A percentile compares a stretch with the other conserved stretches of the same genome.
phyloP scores from a whole-genome alignment of 139 green algal species.

The Zygnema cylindricum region DNA sequence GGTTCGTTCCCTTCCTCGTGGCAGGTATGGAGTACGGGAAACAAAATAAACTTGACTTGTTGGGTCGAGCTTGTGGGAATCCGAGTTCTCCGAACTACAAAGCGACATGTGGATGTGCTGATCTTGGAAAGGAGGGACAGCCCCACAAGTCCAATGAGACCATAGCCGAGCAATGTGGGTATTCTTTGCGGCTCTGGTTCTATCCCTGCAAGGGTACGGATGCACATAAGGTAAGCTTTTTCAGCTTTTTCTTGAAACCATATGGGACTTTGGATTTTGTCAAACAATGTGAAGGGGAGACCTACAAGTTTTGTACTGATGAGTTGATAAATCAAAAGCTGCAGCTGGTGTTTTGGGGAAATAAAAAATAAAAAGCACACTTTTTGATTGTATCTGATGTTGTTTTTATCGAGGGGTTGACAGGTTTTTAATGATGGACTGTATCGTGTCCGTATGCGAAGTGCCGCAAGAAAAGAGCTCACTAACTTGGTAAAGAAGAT shows the following conservation, averaged over 20 bases:
- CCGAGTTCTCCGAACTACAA: constrained; percentile 2
- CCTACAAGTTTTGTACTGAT: too few relatives aligned
- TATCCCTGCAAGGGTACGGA: constrained; percentile 41
- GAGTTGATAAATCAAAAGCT: too few relatives aligned
- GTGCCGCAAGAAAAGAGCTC: not conserved
- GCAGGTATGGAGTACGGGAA: constrained; percentile 45
- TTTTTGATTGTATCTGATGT: too few relatives aligned
- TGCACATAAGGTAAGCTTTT: constrained; percentile 10
- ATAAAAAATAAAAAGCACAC: too few relatives aligned
- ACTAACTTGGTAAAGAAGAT: not conserved
- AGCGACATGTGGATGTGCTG: not conserved
- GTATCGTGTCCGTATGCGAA: constrained; percentile 26
- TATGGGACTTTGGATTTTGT: too few relatives aligned
- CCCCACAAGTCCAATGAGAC: constrained; percentile 15
- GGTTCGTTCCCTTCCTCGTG: too few relatives aligned
- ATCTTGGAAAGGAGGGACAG: constrained; percentile 39
- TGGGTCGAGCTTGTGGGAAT: constrained; percentile 28
- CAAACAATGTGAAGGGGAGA: too few relatives aligned
- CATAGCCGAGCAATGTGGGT: constrained; percentile 25
- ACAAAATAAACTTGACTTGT: constrained; percentile 41
- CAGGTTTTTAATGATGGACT: constrained; percentile 46
- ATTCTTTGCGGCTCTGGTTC: constrained; percentile 44
- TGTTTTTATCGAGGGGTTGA: too few relatives aligned
- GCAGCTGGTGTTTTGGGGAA: too few relatives aligned
- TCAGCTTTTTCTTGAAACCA: too few relatives aligned